phyloP scores from a whole-genome alignment of 805 yeast species.

The Ogataea saltuana region DNA sequence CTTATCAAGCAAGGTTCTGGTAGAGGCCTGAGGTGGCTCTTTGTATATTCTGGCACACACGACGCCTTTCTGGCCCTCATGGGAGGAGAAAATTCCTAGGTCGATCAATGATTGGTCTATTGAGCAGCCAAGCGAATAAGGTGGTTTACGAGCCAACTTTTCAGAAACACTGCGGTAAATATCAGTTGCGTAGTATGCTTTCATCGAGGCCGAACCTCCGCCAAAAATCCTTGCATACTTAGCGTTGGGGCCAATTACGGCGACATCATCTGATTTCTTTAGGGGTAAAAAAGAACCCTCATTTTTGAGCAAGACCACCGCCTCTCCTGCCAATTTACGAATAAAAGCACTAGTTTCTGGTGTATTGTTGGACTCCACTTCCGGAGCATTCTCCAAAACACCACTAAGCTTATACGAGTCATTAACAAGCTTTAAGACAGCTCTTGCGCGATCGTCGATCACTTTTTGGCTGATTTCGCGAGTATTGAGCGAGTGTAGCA shows the following conservation, averaged over 20 bases:
- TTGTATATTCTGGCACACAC: slow-evolving; percentile 30
- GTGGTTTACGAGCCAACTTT: slow-evolving; percentile 25
- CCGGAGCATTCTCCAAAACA: slow-evolving; percentile 43
- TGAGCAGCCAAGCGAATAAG: slow-evolving; percentile 40
- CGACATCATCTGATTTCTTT: slow-evolving; percentile 40
- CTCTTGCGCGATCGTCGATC: slow-evolving; percentile 50
- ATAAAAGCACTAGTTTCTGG: slow-evolving; percentile 47
- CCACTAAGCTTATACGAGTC: slow-evolving; percentile 40
- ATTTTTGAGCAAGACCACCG: slow-evolving; percentile 59
- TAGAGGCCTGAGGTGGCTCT: slow-evolving; percentile 26
- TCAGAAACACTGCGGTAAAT: slow-evolving; percentile 19
- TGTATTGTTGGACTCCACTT: slow-evolving; percentile 43
- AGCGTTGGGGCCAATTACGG: slow-evolving; percentile 66
- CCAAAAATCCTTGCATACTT: slow-evolving; percentile 52
- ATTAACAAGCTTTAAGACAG: slow-evolving; percentile 50
- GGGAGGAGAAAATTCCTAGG: slow-evolving; percentile 18
- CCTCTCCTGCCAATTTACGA: slow-evolving; percentile 49
- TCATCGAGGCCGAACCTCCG: slow-evolving; percentile 58
- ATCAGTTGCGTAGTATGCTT: slow-evolving; percentile 24
- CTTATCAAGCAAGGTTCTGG: slow-evolving; percentile 33
- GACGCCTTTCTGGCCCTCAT: slow-evolving; percentile 30
- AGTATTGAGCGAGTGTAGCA: slow-evolving; percentile 44
- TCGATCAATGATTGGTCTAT: slow-evolving; percentile 18
- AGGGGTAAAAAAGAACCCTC: slow-evolving; percentile 51
- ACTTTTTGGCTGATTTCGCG: slow-evolving; percentile 43